Evolutionary conservation across 257 asterid genomes (phyloP), one percentile per base, ranked within the genome.

Genomic region (Solanum rostratum): DNA sequence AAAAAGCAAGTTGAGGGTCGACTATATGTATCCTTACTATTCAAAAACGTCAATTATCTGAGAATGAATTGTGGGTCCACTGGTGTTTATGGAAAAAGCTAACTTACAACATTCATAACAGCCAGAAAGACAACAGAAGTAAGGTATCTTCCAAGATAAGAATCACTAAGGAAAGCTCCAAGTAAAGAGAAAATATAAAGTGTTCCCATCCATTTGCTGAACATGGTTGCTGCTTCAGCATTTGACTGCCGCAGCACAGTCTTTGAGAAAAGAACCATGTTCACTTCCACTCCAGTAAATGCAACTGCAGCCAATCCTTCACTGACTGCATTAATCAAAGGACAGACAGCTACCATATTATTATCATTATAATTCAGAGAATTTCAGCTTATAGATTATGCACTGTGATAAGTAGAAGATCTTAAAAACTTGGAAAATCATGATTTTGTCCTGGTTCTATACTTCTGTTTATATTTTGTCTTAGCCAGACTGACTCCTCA

Each of bases 291-390:
- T 24, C 97, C 97, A 0, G 98, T 91, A 70, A 90, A 92, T 16
- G 97, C 98, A 76, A 94, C 91, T 29, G 97, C 96, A 39, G 96
- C 97, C 29, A 94, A 89, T 39, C 95, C 98, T 88, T 93, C 98
- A 41, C 91, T 92, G 8, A 90, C 98, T 94, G 91, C 53, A 83
- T 45, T 59, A 27, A 85, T 81, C 59, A 80, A 55, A 80, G 33
- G 68, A 66, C 80, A 82, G 11, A 70, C 12, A 15, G 29, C 63
- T 15, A 49, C 49, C 19, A 37, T 46, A n/a, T 83, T 83, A 68
- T 68, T 39, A 45, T 86, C 59, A 55, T 7, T n/a, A 2, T 68
- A 76, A 39, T 37, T 49, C 30, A 87, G n/a, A 62, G 13, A 41
- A n/a, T 62, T 30, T 46, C 63, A 27, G 73, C 78, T 55, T 46